These are phyloP conservation scores for Malus fusca DNA, from an alignment of 306 rosid genomes.

Conservation along the genomic window DNA sequence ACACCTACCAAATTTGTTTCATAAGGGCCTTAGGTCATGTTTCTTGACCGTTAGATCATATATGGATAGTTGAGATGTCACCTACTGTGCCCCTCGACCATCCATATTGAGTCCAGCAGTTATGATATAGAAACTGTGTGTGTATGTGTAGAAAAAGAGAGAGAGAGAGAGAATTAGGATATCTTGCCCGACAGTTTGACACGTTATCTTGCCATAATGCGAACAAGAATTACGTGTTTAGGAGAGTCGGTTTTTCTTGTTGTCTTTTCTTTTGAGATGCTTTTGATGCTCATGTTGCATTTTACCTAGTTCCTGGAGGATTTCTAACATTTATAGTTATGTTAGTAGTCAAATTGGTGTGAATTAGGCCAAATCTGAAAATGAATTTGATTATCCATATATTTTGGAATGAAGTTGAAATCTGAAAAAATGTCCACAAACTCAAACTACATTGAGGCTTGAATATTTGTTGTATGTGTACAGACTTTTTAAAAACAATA, in stretches of 20 bases:
- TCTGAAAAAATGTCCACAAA: neutral
- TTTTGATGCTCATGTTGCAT: neutral
- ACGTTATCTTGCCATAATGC: neutral
- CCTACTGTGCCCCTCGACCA: neutral
- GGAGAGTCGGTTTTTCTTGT: neutral
- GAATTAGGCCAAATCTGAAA: neutral
- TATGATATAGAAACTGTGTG: neutral
- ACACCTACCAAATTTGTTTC: neutral
- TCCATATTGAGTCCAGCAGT: neutral
- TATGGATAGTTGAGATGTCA: neutral
- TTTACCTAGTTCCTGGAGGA: neutral
- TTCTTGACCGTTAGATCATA: neutral
- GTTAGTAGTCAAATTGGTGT: neutral
- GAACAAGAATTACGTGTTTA: neutral
- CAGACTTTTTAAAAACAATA: no score
- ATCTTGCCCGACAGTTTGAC: neutral
- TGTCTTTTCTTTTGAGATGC: neutral
- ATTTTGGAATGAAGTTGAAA: neutral
- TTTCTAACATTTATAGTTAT: neutral
- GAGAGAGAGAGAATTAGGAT: neutral
- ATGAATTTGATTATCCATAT: neutral
- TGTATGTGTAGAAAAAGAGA: neutral
- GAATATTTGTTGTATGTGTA: neutral
- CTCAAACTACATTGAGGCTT: neutral
- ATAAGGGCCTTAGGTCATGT: neutral